phyloP scores from a whole-genome alignment of 768 basidiomycete species.

The Termitomyces sp. region DNA sequence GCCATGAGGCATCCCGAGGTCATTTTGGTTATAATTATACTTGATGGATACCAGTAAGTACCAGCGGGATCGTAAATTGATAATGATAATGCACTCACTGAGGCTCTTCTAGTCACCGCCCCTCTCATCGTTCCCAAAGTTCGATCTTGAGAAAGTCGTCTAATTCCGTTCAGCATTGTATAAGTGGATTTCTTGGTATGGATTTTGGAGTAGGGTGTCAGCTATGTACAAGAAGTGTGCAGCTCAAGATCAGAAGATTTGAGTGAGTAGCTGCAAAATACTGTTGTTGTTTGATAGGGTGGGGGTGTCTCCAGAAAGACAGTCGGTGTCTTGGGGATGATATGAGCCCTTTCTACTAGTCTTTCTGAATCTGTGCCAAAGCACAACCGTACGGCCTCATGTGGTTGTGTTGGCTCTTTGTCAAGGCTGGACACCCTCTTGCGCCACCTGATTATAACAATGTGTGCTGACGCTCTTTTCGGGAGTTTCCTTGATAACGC shows the following conservation, averaged over 20 bases:
- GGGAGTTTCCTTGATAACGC: conserved; percentile 12
- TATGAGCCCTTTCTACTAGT: neutral
- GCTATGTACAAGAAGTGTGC: neutral
- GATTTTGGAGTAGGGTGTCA: neutral
- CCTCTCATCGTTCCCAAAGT: neutral
- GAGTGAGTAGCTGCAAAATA: neutral
- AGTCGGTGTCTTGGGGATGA: neutral
- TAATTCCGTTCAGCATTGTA: neutral
- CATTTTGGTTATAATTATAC: neutral
- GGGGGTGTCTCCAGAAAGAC: neutral
- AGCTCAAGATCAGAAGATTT: neutral
- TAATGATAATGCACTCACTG: neutral
- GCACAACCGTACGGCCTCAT: conserved; percentile 1
- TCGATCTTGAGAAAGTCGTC: neutral
- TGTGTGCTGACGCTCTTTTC: neutral
- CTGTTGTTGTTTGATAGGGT: neutral
- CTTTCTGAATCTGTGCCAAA: conserved; percentile 1
- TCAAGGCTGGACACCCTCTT: conserved; percentile 1
- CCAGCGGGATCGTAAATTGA: neutral
- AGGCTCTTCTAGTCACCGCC: neutral
- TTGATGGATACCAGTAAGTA: neutral
- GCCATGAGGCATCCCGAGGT: neutral
- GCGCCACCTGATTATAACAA: conserved; percentile 1
- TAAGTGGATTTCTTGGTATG: neutral
- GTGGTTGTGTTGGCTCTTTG: conserved; percentile 10